Conservation (phyloP, 179 eudicot species). For the Heliamphora pulchella region DNA sequence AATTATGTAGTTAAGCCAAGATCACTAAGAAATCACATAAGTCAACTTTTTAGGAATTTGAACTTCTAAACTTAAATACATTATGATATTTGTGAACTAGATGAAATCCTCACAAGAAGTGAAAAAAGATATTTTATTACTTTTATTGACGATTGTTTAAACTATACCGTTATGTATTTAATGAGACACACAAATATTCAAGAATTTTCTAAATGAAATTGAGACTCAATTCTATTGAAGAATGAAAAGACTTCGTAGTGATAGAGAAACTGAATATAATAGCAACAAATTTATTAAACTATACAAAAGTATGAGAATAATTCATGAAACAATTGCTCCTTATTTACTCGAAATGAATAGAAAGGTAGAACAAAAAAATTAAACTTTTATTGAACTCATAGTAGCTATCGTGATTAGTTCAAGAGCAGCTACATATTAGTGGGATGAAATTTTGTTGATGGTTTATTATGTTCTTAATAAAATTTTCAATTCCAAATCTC, state of each 20-base stretch:
- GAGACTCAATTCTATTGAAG: no score
- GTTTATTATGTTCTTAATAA: neutral
- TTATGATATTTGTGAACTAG: constrained; percentile 10
- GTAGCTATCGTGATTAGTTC: neutral
- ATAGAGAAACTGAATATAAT: no score
- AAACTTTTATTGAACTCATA: neutral
- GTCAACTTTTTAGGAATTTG: neutral
- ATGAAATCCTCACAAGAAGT: neutral
- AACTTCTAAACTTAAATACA: constrained; percentile 3
- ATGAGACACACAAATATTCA: no score
- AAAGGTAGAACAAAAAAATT: no score
- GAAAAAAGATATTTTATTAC: neutral
- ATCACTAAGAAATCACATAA: constrained; percentile 8
- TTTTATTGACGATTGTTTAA: neutral
- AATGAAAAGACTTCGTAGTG: no score
- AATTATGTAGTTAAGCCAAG: constrained; percentile 3
- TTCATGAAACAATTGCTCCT: neutral
- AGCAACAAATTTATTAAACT: no score
- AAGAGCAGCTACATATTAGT: no score
- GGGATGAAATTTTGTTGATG: neutral
- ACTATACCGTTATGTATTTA: no score
- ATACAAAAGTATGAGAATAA: neutral
- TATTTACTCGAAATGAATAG: neutral
- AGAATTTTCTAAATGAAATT: no score
- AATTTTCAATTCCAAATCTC: neutral